A percentile compares a stretch with the other conserved stretches of the same genome.
phyloP scores from a whole-genome alignment of 78 protist species.

The Monosiga brevicollis region DNA sequence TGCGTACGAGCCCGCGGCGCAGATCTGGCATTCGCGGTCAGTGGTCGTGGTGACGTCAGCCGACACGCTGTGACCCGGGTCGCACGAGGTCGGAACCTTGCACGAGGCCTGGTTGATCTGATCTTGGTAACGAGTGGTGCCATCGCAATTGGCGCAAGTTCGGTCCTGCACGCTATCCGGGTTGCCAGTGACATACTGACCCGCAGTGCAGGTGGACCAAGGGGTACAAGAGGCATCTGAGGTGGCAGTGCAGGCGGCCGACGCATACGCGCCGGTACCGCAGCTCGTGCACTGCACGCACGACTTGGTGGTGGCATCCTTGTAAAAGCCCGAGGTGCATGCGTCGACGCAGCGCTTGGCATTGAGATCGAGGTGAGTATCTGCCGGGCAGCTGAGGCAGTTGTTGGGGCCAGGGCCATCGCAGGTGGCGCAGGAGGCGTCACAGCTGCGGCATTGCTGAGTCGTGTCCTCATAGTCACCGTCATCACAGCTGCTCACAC shows the following conservation, averaged over 20 bases:
- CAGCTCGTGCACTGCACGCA: too few relatives aligned
- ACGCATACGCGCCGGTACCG: too few relatives aligned
- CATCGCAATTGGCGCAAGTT: background rate
- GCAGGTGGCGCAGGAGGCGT: background rate
- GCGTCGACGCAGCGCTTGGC: too few relatives aligned
- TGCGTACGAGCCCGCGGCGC: background rate
- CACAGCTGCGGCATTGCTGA: background rate
- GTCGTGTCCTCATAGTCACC: too few relatives aligned
- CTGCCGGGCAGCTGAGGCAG: background rate
- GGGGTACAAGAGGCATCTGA: too few relatives aligned
- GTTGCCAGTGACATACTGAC: too few relatives aligned
- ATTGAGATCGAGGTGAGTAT: background rate
- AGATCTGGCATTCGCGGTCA: background rate
- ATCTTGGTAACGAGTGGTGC: background rate
- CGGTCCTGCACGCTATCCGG: too few relatives aligned
- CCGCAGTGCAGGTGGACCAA: too few relatives aligned
- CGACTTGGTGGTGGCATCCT: too few relatives aligned
- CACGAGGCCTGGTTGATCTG: background rate
- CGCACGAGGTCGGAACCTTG: background rate
- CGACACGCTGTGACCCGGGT: background rate
- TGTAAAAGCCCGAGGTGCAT: too few relatives aligned
- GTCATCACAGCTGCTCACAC: background rate
- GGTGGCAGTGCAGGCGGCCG: too few relatives aligned
- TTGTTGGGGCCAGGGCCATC: background rate
- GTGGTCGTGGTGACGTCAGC: background rate